Evolutionary conservation across 345 rosid species (phyloP), one percentile per base, ranked within the genome.

Genomic region (Anacardium occidentale): DNA sequence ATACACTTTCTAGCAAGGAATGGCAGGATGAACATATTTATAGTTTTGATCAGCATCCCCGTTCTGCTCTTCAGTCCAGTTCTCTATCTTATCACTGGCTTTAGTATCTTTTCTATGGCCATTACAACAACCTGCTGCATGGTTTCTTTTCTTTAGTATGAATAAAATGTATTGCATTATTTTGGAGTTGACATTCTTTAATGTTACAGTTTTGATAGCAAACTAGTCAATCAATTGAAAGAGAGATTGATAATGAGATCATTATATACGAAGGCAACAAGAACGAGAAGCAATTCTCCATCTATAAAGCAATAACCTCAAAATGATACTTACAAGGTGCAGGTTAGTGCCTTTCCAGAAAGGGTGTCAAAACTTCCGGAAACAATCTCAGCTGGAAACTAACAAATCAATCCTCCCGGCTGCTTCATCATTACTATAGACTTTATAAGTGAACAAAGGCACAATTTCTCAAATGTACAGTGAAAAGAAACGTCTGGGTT

Each of bases 401-500:
- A 73, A 53, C 54, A 45, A 62, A 68, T 87, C 85, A 89, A 71
- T 57, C 79, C 73, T n/a, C 71, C 74, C 64, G 73, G 85, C 79
- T 77, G 83, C 89, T 86, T 88, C 83, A 82, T 79, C 79, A 71
- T 76, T 77, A 75, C 79, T 71, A 89, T 76, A 10, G 86, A 82
- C 80, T 86, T 79, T 78, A 85, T 63, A 67, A 92, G 88, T 75
- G 92, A 81, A 72, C 89, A 86, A 74, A 95, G 91, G 84, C 98
- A 95, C 25, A 95, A 68, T 3, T 71, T 77, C 78, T 84, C 85
- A 63, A 83, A 90, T 86, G 78, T 88, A 87, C 99, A 95, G 77
- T 92, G 98, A 75, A 79, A 81, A 66, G 78, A 20, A 55, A 62
- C 66, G 42, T 83, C 81, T 61, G 80, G 62, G 58, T 76, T 76